phyloP scores from a whole-genome alignment of 768 basidiomycete genomes.

The Termitomyces sp. region DNA sequence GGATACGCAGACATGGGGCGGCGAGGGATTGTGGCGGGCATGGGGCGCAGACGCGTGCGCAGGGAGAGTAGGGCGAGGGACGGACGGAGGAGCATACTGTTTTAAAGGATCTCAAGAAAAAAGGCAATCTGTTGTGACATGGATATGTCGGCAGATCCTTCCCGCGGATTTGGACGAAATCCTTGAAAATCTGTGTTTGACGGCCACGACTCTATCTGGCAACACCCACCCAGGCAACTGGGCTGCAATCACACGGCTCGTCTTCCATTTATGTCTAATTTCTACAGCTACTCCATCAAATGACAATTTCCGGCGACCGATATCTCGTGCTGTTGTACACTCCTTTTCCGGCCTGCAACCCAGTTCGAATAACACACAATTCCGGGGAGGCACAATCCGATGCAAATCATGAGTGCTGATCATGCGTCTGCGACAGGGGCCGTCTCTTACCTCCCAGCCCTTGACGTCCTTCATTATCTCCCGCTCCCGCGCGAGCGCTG shows the following conservation, averaged over 20 bases:
- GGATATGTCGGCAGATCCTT: constrained; percentile 4
- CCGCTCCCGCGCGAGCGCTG: constrained; percentile 72
- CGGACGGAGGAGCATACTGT: constrained; percentile 20
- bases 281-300: constrained; percentile 18
- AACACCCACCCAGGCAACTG: background rate
- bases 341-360: constrained; percentile 70
- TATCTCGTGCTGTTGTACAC: constrained; percentile 81
- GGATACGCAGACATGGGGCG: constrained; percentile 20
- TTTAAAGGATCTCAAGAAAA: constrained; percentile 35
- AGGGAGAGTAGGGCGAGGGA: constrained; percentile 24
- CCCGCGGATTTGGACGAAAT: background rate
- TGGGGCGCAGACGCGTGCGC: constrained; percentile 18
- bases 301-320: constrained; percentile 37
- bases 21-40: constrained; percentile 34
- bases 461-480: constrained; percentile 94
- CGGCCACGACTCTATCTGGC: background rate
- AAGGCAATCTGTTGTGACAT: constrained; percentile 4
- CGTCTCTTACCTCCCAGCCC: constrained; percentile 81
- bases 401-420: constrained; percentile 14
- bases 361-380: background rate
- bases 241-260: background rate
- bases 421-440: constrained; percentile 14
- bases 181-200: background rate
- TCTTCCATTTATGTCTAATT: constrained; percentile 2
- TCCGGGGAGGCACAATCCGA: constrained; percentile 6